phyloP scores from a whole-genome alignment of 352 stramenopile species.

The Phytophthora pinifolia region DNA sequence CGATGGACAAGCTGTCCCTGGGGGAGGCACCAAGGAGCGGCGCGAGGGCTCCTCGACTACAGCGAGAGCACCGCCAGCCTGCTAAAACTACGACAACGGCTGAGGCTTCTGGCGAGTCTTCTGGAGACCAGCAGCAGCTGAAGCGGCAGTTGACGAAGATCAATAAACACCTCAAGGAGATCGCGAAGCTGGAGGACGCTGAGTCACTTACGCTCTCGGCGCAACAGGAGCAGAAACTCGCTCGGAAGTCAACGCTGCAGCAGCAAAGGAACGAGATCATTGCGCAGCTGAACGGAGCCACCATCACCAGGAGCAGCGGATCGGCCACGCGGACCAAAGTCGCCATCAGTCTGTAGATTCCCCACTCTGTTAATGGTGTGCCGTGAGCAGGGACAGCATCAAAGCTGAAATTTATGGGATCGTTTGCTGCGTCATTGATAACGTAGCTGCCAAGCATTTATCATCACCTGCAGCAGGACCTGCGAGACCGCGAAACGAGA shows the following conservation, averaged over 20 bases:
- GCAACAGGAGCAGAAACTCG: constrained; percentile 36
- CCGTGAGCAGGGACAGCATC: too few relatives aligned
- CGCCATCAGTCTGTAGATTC: constrained; percentile 28
- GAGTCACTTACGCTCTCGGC: constrained; percentile 22
- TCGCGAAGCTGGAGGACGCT: constrained; percentile 25
- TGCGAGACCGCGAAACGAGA: too few relatives aligned
- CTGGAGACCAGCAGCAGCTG: constrained; percentile 24
- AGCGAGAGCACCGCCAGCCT: background rate
- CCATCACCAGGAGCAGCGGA: constrained; percentile 21
- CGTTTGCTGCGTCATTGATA: too few relatives aligned
- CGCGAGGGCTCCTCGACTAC: constrained; percentile 2
- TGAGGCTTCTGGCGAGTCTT: constrained; percentile 1
- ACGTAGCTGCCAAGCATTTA: too few relatives aligned
- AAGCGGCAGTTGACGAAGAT: constrained; percentile 56
- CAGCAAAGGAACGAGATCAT: constrained; percentile 41
- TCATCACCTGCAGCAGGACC: too few relatives aligned
- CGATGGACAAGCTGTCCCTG: constrained; percentile 42
- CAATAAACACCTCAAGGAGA: constrained; percentile 50
- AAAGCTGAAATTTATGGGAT: too few relatives aligned
- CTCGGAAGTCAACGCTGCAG: constrained; percentile 31
- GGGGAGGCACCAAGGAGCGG: constrained; percentile 1
- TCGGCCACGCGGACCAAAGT: constrained; percentile 22
- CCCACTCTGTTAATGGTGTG: too few relatives aligned
- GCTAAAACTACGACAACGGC: background rate
- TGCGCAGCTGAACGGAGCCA: constrained; percentile 45